Conservation (phyloP, 768 basidiomycete species). For the Hericium erinaceus region DNA sequence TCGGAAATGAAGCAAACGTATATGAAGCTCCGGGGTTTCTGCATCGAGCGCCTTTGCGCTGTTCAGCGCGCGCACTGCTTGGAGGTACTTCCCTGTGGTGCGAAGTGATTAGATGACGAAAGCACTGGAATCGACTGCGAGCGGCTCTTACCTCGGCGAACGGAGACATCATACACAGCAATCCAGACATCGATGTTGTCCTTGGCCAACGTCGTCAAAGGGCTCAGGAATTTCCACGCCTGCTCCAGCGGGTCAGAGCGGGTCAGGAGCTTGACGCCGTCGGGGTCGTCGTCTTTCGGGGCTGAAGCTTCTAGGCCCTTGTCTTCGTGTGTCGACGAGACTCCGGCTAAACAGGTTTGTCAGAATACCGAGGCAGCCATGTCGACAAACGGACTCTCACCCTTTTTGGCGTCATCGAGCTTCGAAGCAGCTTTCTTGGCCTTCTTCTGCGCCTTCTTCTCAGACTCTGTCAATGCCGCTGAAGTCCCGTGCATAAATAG, state of each 20-base stretch:
- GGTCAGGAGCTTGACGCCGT: conserved; percentile 62
- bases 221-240: conserved; percentile 62
- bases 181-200: conserved; percentile 64
- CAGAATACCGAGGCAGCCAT: conserved; percentile 6
- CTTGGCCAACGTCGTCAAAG: conserved; percentile 44
- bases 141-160: conserved; percentile 61
- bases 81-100: conserved; percentile 63
- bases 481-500: conserved; percentile 10
- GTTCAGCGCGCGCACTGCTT: conserved; percentile 62
- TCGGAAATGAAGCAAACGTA: conserved; percentile 58
- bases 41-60: conserved; percentile 44
- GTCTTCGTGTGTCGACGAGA: conserved; percentile 44
- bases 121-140: neutral
- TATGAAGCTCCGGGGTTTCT: conserved; percentile 59
- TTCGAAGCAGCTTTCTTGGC: conserved; percentile 74
- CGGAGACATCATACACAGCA: conserved; percentile 69
- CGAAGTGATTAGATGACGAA: conserved; percentile 1
- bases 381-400: conserved; percentile 26
- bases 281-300: conserved; percentile 74
- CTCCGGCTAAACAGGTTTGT: conserved; percentile 21
- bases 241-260: conserved; percentile 61
- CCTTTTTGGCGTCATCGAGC: conserved; percentile 63
- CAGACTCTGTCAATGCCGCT: conserved; percentile 46
- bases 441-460: conserved; percentile 81
- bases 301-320: conserved; percentile 53